These are phyloP conservation scores for Aaosphaeria arxii DNA, from an alignment of 2,329 filamentous ascomycete species.

Conservation along the genomic window DNA sequence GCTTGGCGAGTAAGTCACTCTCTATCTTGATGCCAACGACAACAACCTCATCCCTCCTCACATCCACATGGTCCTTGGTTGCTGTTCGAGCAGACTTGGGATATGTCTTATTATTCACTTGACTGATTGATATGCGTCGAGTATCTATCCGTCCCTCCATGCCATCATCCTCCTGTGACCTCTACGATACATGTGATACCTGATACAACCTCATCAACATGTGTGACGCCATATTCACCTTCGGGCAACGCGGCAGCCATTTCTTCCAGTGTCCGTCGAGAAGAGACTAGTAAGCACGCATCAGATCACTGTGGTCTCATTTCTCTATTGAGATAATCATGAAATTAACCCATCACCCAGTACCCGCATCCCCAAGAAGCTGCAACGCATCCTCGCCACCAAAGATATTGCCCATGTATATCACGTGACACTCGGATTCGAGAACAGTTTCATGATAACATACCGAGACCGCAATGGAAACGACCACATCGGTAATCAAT, in stretches of 20 bases:
- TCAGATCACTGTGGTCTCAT: not conserved
- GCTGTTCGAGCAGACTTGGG: no score
- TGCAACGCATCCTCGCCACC: constrained; percentile 20
- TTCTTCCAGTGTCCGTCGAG: constrained; percentile 30
- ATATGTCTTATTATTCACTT: no score
- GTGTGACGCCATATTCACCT: constrained; percentile 32
- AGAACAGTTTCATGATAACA: constrained; percentile 33
- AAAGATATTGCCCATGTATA: constrained; percentile 20
- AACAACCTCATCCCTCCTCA: not conserved
- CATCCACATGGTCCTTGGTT: not conserved
- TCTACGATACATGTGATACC: no score
- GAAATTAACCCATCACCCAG: constrained; percentile 8
- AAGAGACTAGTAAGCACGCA: constrained; percentile 21
- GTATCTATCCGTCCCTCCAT: no score
- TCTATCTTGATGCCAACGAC: not conserved
- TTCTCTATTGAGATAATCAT: not conserved
- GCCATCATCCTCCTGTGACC: no score
- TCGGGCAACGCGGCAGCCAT: constrained; percentile 34
- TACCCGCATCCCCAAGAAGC: constrained; percentile 24
- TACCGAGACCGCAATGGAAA: constrained; percentile 23
- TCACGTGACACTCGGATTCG: constrained; percentile 30
- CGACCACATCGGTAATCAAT: constrained; percentile 19
- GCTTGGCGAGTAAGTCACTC: constrained; percentile 1
- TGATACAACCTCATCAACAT: constrained; percentile 8
- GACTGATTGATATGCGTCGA: no score